A percentile compares a stretch with the other conserved stretches of the same genome.
Evolutionary conservation across 2,329 filamentous ascomycete genomes (phyloP).

Genomic region (Colletotrichum musae): DNA sequence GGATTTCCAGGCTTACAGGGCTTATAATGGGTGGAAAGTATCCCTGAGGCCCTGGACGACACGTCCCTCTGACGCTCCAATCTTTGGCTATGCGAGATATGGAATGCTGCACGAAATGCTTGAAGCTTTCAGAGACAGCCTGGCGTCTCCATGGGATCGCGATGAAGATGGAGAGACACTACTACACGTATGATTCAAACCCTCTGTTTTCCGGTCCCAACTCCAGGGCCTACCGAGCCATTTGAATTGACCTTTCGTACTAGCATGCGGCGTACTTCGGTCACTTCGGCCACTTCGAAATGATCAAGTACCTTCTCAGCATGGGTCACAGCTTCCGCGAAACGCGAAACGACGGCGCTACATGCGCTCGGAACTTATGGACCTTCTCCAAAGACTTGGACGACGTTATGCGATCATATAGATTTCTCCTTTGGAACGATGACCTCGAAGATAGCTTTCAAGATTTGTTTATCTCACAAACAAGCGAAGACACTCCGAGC

Average conservation of each 20-base stretch:
- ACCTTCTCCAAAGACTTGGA: no score
- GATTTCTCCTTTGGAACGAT: fast-evolving
- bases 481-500: no score
- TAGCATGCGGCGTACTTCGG: neutral
- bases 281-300: fast-evolving
- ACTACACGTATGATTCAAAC: conserved; percentile 6
- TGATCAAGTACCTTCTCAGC: neutral
- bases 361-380: no score
- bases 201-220: no score
- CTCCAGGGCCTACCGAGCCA: no score
- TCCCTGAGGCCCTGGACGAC: conserved; percentile 11
- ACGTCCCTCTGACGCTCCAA: fast-evolving
- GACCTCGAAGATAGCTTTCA: neutral
- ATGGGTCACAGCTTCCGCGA: neutral
- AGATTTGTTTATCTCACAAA: neutral
- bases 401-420: neutral
- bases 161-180: neutral
- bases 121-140: neutral
- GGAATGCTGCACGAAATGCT: neutral
- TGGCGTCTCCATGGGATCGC: neutral
- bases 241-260: no score
- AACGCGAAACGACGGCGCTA: no score
- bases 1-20: conserved; percentile 8
- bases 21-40: neutral
- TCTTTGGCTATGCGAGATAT: fast-evolving